Percentiles rank a stretch among this genome's conserved stretches.
Conservation (phyloP, 805 yeast genomes). For the Wickerhamomyces chambardii region DNA sequence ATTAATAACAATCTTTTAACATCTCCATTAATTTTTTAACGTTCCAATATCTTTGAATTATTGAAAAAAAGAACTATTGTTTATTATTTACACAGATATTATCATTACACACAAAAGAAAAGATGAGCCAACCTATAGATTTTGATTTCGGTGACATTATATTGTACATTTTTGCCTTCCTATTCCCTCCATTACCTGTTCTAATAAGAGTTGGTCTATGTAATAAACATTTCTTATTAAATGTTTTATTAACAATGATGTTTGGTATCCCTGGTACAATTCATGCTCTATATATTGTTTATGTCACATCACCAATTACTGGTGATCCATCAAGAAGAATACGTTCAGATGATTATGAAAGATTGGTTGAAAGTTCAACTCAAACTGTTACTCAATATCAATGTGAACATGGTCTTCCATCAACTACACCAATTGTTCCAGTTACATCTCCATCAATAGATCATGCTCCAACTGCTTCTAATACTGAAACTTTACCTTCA, state of each 20-base stretch:
- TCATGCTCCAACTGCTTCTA: too few relatives aligned
- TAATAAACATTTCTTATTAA: slow-evolving; percentile 45
- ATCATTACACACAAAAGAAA: too few relatives aligned
- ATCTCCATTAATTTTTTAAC: too few relatives aligned
- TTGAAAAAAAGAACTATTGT: too few relatives aligned
- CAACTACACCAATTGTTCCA: too few relatives aligned
- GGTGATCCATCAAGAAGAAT: slow-evolving; percentile 11
- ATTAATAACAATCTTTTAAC: too few relatives aligned
- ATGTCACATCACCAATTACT: slow-evolving; percentile 12
- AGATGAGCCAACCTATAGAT: background rate
- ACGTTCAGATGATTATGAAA: slow-evolving; percentile 10
- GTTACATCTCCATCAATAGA: too few relatives aligned
- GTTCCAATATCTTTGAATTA: too few relatives aligned
- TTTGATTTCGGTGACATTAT: slow-evolving; percentile 34
- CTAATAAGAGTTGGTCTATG: slow-evolving; percentile 55
- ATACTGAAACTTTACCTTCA: too few relatives aligned
- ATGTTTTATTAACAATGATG: slow-evolving; percentile 56
- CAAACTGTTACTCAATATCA: background rate
- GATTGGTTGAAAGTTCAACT: slow-evolving; percentile 6
- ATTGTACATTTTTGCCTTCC: slow-evolving; percentile 48
- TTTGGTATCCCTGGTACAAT: slow-evolving; percentile 74
- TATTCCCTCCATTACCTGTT: slow-evolving; percentile 73
- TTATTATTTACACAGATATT: too few relatives aligned
- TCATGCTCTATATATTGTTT: slow-evolving; percentile 51
- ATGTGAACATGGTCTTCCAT: too few relatives aligned